These are phyloP conservation scores for Geosmithia flava DNA, from an alignment of 2,329 filamentous ascomycete species.

Conservation along the genomic window DNA sequence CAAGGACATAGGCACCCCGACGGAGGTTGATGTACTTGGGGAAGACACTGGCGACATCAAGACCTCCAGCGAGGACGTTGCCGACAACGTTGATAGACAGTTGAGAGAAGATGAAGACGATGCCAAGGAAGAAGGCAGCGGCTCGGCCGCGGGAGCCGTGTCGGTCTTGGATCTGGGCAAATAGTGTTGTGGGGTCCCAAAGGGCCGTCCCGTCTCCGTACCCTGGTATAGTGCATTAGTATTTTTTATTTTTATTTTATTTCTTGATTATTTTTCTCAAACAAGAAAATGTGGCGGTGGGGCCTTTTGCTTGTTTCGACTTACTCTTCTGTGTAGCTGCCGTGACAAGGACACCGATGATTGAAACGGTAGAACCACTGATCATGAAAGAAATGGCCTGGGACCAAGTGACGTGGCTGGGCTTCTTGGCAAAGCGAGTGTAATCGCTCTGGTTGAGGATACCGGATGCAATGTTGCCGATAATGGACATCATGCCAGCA, in stretches of 20 bases:
- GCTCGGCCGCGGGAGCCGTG: slow-evolving; percentile 12
- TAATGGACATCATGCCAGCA: slow-evolving; percentile 10
- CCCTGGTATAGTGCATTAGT: slow-evolving; percentile 16
- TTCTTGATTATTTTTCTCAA: not conserved
- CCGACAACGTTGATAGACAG: slow-evolving; percentile 40
- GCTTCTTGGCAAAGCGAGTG: slow-evolving; percentile 8
- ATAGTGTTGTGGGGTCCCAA: not conserved
- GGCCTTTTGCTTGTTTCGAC: not conserved
- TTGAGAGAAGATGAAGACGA: slow-evolving; percentile 25
- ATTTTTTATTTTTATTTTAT: slow-evolving; percentile 1
- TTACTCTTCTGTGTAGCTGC: not conserved
- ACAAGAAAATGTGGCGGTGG: slow-evolving; percentile 1
- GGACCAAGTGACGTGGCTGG: slow-evolving; percentile 6
- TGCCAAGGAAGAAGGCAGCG: slow-evolving; percentile 15
- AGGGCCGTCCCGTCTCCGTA: slow-evolving; percentile 4
- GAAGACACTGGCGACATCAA: slow-evolving; percentile 37
- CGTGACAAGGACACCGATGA: slow-evolving; percentile 26
- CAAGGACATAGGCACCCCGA: slow-evolving; percentile 27
- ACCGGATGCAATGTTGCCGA: slow-evolving; percentile 7
- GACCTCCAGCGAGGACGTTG: slow-evolving; percentile 39
- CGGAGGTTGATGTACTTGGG: slow-evolving; percentile 40
- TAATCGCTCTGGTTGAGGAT: slow-evolving; percentile 9
- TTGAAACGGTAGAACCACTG: slow-evolving; percentile 13
- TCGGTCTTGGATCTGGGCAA: not conserved
- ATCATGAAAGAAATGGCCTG: slow-evolving; percentile 6